Percentiles rank a stretch among this genome's conserved stretches.
Evolutionary conservation across 1,284 basidiomycete species (phyloP).

Genomic region (Melampsora americana): DNA sequence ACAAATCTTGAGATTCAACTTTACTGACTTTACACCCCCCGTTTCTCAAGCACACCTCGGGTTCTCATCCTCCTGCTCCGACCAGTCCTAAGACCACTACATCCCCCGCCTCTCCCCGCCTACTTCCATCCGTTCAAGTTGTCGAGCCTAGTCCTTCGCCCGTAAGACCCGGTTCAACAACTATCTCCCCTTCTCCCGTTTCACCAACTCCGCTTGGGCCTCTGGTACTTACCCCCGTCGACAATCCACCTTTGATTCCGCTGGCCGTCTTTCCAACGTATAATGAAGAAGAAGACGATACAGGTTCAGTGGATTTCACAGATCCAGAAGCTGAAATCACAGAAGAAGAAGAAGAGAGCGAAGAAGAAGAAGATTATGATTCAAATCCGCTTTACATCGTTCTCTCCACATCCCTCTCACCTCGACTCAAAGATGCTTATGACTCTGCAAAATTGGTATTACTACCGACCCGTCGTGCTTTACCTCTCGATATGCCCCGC

Average conservation of each 20-base stretch:
- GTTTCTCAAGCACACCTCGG: neutral
- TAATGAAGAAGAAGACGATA: constrained; percentile 28
- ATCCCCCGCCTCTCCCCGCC: neutral
- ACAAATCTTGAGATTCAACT: neutral
- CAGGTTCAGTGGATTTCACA: constrained; percentile 21
- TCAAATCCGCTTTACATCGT: constrained; percentile 45
- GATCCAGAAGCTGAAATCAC: constrained; percentile 24
- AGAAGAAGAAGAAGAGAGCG: constrained; percentile 39
- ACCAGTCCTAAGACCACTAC: neutral
- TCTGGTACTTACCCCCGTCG: neutral
- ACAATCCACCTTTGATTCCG: constrained; percentile 31
- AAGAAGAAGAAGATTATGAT: constrained; percentile 46
- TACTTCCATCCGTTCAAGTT: constrained; percentile 1
- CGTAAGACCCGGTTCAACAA: constrained; percentile 12
- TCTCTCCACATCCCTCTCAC: constrained; percentile 46
- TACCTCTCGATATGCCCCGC: constrained; percentile 45
- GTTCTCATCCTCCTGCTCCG: constrained; percentile 2
- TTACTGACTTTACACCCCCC: neutral
- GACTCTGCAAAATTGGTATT: constrained; percentile 46
- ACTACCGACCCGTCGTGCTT: constrained; percentile 44
- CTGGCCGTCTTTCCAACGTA: constrained; percentile 39
- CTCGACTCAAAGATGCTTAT: constrained; percentile 46
- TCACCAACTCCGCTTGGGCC: neutral
- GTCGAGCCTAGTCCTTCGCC: constrained; percentile 6
- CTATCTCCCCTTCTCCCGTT: neutral